phyloP scores from a whole-genome alignment of 352 stramenopile species.

The Phytophthora pinifolia region DNA sequence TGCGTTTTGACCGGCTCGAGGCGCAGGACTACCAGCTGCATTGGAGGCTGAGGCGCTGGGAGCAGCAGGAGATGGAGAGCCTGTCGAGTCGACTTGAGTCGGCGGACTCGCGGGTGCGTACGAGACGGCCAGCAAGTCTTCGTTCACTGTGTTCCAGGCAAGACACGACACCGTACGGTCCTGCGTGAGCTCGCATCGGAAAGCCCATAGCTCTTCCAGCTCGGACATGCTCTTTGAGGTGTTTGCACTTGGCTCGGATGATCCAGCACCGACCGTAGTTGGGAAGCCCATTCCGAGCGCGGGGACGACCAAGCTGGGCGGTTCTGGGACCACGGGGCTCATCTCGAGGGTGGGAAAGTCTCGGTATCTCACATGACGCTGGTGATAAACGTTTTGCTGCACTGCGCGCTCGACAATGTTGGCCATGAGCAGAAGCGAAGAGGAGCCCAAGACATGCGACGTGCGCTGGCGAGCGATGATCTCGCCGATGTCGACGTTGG shows the following conservation, averaged over 20 bases:
- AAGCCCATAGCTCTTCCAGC: conserved; percentile 80
- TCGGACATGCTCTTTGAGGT: conserved; percentile 11
- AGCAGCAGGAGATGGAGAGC: conserved; percentile 2
- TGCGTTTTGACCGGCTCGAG: conserved; percentile 12
- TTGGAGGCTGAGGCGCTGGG: not conserved
- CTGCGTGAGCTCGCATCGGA: conserved; percentile 62
- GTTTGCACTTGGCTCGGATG: conserved; percentile 1
- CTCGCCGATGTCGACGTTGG: conserved; percentile 71
- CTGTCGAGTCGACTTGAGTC: not conserved
- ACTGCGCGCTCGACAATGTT: conserved; percentile 82
- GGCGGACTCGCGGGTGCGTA: conserved; percentile 49
- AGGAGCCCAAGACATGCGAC: conserved; percentile 56
- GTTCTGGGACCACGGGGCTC: conserved; percentile 14
- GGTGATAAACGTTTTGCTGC: conserved; percentile 89
- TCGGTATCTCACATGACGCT: conserved; percentile 82
- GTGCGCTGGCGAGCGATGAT: conserved; percentile 75
- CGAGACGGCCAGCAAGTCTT: conserved; percentile 90
- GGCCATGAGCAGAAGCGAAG: conserved; percentile 58
- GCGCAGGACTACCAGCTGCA: conserved; percentile 1
- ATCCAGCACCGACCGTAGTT: conserved; percentile 4
- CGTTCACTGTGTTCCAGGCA: conserved; percentile 85
- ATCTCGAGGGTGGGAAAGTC: conserved; percentile 57
- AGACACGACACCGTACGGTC: conserved; percentile 71
- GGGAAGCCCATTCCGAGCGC: conserved; percentile 19
- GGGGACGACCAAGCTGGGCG: conserved; percentile 9